phyloP scores from a whole-genome alignment of 306 rosid species.

The Begonia peltatifolia region DNA sequence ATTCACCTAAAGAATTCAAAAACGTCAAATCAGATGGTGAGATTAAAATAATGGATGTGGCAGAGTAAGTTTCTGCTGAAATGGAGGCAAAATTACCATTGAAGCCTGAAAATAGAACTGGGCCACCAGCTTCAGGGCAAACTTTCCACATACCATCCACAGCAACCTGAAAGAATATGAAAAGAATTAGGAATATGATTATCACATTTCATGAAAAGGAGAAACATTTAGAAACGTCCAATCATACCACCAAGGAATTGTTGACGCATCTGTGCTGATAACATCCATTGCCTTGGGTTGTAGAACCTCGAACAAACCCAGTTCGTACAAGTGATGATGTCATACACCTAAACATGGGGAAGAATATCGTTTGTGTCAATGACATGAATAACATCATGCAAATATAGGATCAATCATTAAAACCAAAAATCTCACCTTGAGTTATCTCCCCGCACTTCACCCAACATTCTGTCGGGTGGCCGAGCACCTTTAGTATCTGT shows the following conservation, averaged over 20 bases:
- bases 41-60: background rate
- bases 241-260: constrained; percentile 61
- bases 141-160: constrained; percentile 85
- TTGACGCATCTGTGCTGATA: constrained; percentile 82
- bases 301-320: constrained; percentile 82
- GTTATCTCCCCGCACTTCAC: constrained; percentile 89
- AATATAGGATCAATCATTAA: no score
- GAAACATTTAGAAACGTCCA: constrained; percentile 6
- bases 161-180: constrained; percentile 45
- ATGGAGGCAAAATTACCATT: constrained; percentile 29
- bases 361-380: constrained; percentile 5
- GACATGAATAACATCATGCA: no score
- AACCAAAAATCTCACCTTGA: constrained; percentile 46
- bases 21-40: constrained; percentile 7
- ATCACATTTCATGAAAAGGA: constrained; percentile 3
- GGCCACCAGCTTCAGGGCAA: constrained; percentile 82
- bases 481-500: constrained; percentile 86
- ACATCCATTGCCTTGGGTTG: constrained; percentile 93
- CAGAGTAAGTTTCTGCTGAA: no score
- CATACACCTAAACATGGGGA: constrained; percentile 67
- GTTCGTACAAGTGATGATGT: constrained; percentile 87
- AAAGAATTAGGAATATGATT: background rate
- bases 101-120: constrained; percentile 68
- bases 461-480: constrained; percentile 94
- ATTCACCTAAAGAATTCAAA: constrained; percentile 38